Conservation (phyloP, 2,329 filamentous ascomycete genomes). For the Xylaria sp. region DNA sequence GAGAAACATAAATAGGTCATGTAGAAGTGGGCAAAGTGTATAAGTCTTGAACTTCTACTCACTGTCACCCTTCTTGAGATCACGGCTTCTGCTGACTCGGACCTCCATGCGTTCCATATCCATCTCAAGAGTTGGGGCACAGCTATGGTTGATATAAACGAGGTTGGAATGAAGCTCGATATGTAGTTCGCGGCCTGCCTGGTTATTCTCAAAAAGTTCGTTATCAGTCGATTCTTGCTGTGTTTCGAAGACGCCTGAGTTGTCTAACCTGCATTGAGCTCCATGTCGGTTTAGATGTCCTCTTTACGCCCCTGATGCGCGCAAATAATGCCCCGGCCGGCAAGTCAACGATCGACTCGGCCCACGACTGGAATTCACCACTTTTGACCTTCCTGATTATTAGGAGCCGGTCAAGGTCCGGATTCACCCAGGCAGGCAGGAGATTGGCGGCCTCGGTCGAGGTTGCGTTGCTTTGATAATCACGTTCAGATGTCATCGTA, state of each 20-base stretch:
- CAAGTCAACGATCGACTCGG: slow-evolving; percentile 21
- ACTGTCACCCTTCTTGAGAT: slow-evolving; percentile 20
- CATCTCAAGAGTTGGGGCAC: slow-evolving; percentile 19
- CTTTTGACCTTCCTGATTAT: slow-evolving; percentile 8
- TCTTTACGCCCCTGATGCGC: slow-evolving; percentile 16
- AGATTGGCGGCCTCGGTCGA: neutral
- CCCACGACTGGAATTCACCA: slow-evolving; percentile 14
- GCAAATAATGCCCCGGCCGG: slow-evolving; percentile 25
- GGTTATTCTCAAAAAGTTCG: neutral
- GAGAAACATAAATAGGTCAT: neutral
- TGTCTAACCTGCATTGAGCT: slow-evolving; percentile 21
- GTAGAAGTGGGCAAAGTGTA: neutral
- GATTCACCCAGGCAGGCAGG: slow-evolving; percentile 26
- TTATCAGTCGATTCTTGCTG: neutral
- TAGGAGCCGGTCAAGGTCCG: slow-evolving; percentile 21
- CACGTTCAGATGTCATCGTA: neutral
- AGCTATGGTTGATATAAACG: slow-evolving; percentile 22
- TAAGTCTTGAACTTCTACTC: neutral
- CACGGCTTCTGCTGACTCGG: slow-evolving; percentile 5
- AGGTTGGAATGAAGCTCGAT: slow-evolving; percentile 25
- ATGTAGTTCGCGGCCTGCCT: slow-evolving; percentile 13
- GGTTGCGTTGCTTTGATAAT: neutral
- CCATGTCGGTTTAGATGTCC: neutral
- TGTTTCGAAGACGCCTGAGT: neutral
- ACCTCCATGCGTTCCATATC: slow-evolving; percentile 25